Conservation (phyloP, 495 filamentous ascomycete genomes). For the Annulohypoxylon stygium region DNA sequence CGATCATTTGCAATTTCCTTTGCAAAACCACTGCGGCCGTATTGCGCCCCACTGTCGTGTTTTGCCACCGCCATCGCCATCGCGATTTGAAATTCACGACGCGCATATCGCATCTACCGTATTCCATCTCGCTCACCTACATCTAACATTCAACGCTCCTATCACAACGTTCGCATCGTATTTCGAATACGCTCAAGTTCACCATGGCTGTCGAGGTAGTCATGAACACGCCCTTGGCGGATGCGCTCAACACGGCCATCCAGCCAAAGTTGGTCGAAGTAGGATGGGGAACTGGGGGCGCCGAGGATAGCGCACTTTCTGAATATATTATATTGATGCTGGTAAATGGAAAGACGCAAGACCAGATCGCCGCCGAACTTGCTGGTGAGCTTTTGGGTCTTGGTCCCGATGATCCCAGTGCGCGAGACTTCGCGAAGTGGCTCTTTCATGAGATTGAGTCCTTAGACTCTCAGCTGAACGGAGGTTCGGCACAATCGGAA, state of each 20-base stretch:
- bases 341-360: slow-evolving; percentile 90
- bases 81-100: slow-evolving; percentile 23
- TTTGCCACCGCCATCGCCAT: slow-evolving; percentile 38
- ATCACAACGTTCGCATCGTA: neutral
- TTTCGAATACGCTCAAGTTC: slow-evolving; percentile 1
- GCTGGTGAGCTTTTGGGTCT: slow-evolving; percentile 89
- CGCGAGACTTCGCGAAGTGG: slow-evolving; percentile 88
- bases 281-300: slow-evolving; percentile 85
- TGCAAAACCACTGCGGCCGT: slow-evolving; percentile 3
- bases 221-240: slow-evolving; percentile 81
- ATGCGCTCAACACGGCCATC: slow-evolving; percentile 81
- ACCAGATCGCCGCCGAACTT: slow-evolving; percentile 89
- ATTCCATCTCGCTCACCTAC: neutral
- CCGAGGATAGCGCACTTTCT: slow-evolving; percentile 85
- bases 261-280: slow-evolving; percentile 96
- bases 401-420: slow-evolving; percentile 83
- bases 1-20: slow-evolving; percentile 3
- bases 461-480: slow-evolving; percentile 74
- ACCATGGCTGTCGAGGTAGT: slow-evolving; percentile 80
- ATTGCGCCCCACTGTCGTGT: slow-evolving; percentile 13
- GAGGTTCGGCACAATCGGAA: slow-evolving; percentile 46
- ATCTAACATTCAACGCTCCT: slow-evolving; percentile 22
- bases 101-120: slow-evolving; percentile 27
- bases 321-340: slow-evolving; percentile 99
- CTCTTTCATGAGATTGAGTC: slow-evolving; percentile 84